phyloP scores from a whole-genome alignment of 306 rosid species.

The Pterocarpus santalinus region DNA sequence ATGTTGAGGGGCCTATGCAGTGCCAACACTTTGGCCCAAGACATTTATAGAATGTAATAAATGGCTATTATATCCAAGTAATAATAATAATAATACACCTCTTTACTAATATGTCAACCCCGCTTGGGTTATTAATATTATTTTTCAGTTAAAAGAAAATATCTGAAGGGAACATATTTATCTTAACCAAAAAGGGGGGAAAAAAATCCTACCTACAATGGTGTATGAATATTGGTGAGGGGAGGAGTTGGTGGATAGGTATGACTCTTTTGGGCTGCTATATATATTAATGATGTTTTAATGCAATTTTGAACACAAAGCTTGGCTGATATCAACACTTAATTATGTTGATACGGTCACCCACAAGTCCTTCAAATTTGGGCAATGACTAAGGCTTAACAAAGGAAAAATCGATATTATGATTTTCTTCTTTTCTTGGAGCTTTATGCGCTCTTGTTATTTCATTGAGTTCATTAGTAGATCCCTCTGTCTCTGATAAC shows the following conservation, averaged over 20 bases:
- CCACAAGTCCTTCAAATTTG: constrained; percentile 1
- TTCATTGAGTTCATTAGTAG: constrained; percentile 20
- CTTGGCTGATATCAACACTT: neutral
- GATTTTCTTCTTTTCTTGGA: constrained; percentile 34
- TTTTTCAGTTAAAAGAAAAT: too few relatives aligned
- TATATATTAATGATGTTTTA: neutral
- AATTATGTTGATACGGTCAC: neutral
- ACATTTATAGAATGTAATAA: too few relatives aligned
- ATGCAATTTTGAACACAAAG: neutral
- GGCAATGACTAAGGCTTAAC: constrained; percentile 46
- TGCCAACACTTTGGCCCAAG: too few relatives aligned
- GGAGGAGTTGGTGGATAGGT: too few relatives aligned
- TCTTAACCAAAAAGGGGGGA: too few relatives aligned
- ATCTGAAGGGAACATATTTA: too few relatives aligned
- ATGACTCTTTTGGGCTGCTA: too few relatives aligned
- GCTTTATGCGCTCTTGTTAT: constrained; percentile 7
- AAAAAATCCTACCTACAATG: neutral
- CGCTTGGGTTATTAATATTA: too few relatives aligned
- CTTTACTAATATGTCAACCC: too few relatives aligned
- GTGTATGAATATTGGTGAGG: neutral
- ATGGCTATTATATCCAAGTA: too few relatives aligned
- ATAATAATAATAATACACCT: too few relatives aligned
- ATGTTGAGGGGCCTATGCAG: too few relatives aligned
- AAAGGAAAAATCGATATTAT: constrained; percentile 60
- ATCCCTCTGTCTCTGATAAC: constrained; percentile 54